Base-by-base conservation (phyloP, 2,329 filamentous ascomycete species). In the Xylaria sp. region DNA sequence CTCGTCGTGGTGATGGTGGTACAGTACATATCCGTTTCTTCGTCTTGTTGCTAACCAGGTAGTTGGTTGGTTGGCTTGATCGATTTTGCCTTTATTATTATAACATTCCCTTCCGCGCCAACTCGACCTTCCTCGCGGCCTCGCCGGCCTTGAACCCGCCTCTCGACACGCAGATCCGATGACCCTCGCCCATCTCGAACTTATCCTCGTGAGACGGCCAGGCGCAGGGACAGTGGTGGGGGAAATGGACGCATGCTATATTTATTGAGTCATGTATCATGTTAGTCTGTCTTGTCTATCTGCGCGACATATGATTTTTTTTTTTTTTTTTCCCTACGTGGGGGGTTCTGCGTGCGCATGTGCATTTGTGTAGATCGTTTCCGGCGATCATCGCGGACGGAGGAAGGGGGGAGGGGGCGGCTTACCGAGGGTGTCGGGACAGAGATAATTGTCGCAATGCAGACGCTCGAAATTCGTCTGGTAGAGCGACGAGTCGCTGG, bases 191-290 rank as follows among this genome's bases (percentile, higher is more conserved):
- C 36, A 90, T 76, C 80, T 92, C 93, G 71, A 93, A 88, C 78
- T 96, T 96, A 73, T 95, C 92, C 77, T 95, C 90, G 70, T 92
- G 84, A 9, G 84, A 81, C 1, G 92, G 90, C 83, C 92, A 97
- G 1, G 93, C 86, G 82, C 96, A 99, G 33, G 96, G 96, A 81
- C 96, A 99, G 82, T 99, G 96, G 80, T 98, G 95, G 1, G 96
- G 94, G 83, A 97, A 96, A 79, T 97, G 91, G 6, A 99, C 96
- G 83, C 96, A 99, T 42, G 94, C 92, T 82, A 7, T 28, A 7
- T 28, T 20, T 10, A 23, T 23, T 23, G 23, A 6, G 42, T 20
- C 42, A n/a, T 17, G n/a, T 44, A 44, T 7, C 44, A 23, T 48
- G 9, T 48, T 26, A 48, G 44, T 48, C 20, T 6, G 4, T 7